Percentiles rank a stretch among this genome's conserved stretches.
Conservation (phyloP, 2,329 filamentous ascomycete species). For the Aspergillus spinulosporus region DNA sequence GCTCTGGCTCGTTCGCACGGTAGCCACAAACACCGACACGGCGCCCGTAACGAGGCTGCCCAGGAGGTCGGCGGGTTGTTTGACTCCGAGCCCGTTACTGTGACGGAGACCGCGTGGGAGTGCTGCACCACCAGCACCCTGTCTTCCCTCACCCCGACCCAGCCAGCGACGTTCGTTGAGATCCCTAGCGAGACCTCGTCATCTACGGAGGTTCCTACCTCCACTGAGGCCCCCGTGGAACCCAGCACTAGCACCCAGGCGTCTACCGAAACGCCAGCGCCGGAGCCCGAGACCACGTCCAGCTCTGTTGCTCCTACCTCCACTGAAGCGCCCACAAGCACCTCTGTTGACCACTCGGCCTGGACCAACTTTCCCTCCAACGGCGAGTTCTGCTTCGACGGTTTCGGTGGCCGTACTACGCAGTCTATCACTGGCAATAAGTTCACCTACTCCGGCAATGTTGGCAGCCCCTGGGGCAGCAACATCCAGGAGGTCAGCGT, state of each 20-base stretch:
- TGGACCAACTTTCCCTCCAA: constrained; percentile 28
- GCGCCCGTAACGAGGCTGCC: constrained; percentile 17
- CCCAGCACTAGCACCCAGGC: constrained; percentile 1
- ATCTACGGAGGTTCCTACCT: background rate
- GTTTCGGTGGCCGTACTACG: constrained; percentile 37
- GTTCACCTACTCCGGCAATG: constrained; percentile 37
- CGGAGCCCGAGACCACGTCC: constrained; percentile 3
- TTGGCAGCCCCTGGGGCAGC: constrained; percentile 42
- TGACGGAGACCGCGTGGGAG: constrained; percentile 15
- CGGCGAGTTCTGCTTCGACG: constrained; percentile 22
- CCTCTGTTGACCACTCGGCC: constrained; percentile 11
- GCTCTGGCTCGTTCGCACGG: constrained; percentile 30
- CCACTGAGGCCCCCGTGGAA: constrained; percentile 11
- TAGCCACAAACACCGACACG: constrained; percentile 28
- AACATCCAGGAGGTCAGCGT: constrained; percentile 41
- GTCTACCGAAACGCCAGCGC: constrained; percentile 7
- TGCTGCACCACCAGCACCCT: constrained; percentile 10
- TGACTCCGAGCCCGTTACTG: constrained; percentile 24
- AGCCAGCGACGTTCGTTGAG: background rate
- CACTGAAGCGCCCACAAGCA: constrained; percentile 7
- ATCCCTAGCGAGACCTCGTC: background rate
- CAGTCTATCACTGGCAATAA: constrained; percentile 20
- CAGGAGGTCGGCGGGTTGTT: constrained; percentile 16
- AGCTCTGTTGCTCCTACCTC: constrained; percentile 9
- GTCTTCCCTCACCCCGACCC: background rate